Evolutionary conservation across 345 rosid genomes (phyloP), one percentile per base, ranked within the genome.

Genomic region (Raphanus raphanistrum): DNA sequence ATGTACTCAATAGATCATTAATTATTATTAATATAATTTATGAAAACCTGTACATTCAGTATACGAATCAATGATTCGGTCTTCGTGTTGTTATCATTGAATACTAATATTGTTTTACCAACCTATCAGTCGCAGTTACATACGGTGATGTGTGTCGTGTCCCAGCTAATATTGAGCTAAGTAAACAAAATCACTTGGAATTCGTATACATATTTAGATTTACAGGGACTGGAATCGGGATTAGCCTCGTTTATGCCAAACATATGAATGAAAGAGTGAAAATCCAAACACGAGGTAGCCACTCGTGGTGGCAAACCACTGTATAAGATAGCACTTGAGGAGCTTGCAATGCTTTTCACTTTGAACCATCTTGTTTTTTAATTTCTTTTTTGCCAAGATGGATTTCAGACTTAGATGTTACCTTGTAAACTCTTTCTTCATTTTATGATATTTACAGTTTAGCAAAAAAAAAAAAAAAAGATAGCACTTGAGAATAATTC

Each of bases 291-390:
- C 66, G 70, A 74, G 79, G 75, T 68, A 63, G 38, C 82, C 82
- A 80, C 82, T 74, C 68, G 61, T 80, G 79, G 82, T 80, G 82
- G 82, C 68, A 79, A 79, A 69, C 79, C 79, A 74, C 82, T 79
- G 74, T 79, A 68, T 41, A 50, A 6, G 66, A 74, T 79, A 63
- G 63, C 79, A 79, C 76, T 79, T 15, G 71, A 79, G 79, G n/a
- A n/a, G n/a, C n/a, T n/a, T n/a, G n/a, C n/a, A n/a, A n/a, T n/a
- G n/a, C n/a, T n/a, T n/a, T n/a, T n/a, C n/a, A n/a, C n/a, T n/a
- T n/a, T n/a, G n/a, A n/a, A n/a, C n/a, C n/a, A n/a, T n/a, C n/a
- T n/a, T n/a, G n/a, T n/a, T n/a, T n/a, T n/a, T n/a, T n/a, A n/a
- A n/a, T n/a, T n/a, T n/a, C n/a, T n/a, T n/a, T n/a, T n/a, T n/a